Conservation (phyloP, 768 basidiomycete genomes). For the Kwoniella botswanensis region DNA sequence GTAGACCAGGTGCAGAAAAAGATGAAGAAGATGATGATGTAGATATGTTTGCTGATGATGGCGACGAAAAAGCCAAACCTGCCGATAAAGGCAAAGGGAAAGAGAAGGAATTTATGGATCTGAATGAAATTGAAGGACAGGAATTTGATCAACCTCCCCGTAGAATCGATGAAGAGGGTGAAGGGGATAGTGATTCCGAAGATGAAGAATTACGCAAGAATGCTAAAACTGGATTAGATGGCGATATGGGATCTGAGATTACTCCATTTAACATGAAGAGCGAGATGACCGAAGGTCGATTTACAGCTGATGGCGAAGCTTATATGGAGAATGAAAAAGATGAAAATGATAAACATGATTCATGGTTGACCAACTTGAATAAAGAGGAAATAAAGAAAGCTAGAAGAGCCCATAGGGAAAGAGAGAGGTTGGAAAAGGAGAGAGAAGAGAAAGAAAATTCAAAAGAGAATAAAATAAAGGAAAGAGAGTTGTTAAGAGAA, state of each 20-base stretch:
- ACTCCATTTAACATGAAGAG: conserved; percentile 99
- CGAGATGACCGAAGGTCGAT: conserved; percentile 98
- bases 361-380: conserved; percentile 88
- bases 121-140: conserved; percentile 97
- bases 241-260: conserved; percentile 83
- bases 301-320: conserved; percentile 80
- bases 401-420: conserved; percentile 71
- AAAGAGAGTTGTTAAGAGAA: conserved; percentile 53
- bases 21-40: conserved; percentile 74
- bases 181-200: conserved; percentile 52
- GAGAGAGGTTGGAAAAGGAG: conserved; percentile 70
- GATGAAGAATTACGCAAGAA: conserved; percentile 73
- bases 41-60: conserved; percentile 73
- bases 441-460: conserved; percentile 77
- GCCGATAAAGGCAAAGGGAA: conserved; percentile 58
- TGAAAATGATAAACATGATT: conserved; percentile 87
- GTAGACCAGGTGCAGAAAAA: conserved; percentile 61
- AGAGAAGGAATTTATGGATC: conserved; percentile 75
- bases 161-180: not conserved
- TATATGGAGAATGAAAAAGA: conserved; percentile 82
- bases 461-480: conserved; percentile 39
- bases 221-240: conserved; percentile 60
- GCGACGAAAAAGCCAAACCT: conserved; percentile 54
- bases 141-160: conserved; percentile 67
- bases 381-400: conserved; percentile 86